Evolutionary conservation across 2,329 filamentous ascomycete species (phyloP).

Genomic region (Pezicula radicicola): DNA sequence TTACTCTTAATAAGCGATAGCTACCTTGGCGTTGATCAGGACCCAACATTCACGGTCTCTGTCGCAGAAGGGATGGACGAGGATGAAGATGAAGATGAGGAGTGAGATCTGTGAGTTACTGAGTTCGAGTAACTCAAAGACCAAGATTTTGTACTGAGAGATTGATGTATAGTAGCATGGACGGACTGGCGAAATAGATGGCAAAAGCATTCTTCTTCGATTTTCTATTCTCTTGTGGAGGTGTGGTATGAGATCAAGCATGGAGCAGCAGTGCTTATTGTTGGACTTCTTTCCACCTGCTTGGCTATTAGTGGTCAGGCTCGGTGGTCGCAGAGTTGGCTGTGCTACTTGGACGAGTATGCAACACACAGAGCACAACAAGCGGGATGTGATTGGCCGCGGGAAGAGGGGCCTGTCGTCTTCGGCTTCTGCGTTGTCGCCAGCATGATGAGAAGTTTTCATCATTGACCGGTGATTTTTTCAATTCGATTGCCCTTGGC

Average conservation of each 20-base stretch:
- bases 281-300: constrained; percentile 10
- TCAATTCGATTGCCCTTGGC: no score
- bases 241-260: constrained; percentile 1
- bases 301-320: constrained; percentile 19
- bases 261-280: constrained; percentile 11
- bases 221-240: constrained; percentile 2
- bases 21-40: constrained; percentile 96
- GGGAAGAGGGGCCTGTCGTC: constrained; percentile 9
- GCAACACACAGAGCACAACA: constrained; percentile 13
- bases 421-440: constrained; percentile 4
- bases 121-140: constrained; percentile 5
- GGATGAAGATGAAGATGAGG: constrained; percentile 79
- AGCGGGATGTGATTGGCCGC: constrained; percentile 17
- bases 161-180: constrained; percentile 29
- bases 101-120: constrained; percentile 17
- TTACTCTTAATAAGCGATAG: constrained; percentile 96
- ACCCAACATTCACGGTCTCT: constrained; percentile 80
- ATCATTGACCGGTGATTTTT: background rate
- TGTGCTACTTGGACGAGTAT: constrained; percentile 17
- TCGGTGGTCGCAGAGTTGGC: constrained; percentile 7
- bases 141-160: constrained; percentile 3
- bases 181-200: constrained; percentile 23
- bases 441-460: background rate
- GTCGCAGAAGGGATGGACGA: constrained; percentile 94
- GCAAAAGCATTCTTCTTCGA: constrained; percentile 14